A percentile compares a stretch with the other conserved stretches of the same genome.
phyloP scores from a whole-genome alignment of 2,329 filamentous ascomycete species.

The Chaetothyriales sp. region DNA sequence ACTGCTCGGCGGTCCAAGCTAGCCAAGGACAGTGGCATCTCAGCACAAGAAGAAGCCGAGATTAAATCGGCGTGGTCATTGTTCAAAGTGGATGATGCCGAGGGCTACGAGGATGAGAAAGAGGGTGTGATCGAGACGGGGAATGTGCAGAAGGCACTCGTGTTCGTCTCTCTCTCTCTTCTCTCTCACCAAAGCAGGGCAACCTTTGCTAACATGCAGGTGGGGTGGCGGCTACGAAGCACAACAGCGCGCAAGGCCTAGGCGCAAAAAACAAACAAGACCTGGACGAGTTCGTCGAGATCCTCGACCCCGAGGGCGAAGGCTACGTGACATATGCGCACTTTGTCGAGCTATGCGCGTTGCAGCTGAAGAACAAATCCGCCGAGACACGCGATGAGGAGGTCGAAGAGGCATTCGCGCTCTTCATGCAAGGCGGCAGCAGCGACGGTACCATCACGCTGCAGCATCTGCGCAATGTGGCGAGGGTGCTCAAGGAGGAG shows the following conservation, averaged over 20 bases:
- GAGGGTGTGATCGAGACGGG: conserved; percentile 44
- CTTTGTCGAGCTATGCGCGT: conserved; percentile 78
- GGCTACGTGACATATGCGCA: conserved; percentile 66
- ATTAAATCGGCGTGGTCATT: conserved; percentile 82
- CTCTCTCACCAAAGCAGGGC: neutral
- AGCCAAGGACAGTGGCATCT: conserved; percentile 80
- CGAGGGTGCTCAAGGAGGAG: conserved; percentile 68
- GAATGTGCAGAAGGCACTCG: conserved; percentile 7
- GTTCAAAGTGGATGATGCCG: conserved; percentile 43
- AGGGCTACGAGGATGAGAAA: conserved; percentile 58
- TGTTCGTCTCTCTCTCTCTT: neutral
- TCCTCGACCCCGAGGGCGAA: conserved; percentile 69
- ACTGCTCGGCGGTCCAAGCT: conserved; percentile 61
- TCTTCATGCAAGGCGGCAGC: conserved; percentile 52
- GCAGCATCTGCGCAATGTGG: conserved; percentile 62
- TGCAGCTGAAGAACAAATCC: conserved; percentile 1
- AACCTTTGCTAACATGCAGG: neutral
- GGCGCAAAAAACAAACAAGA: conserved; percentile 51
- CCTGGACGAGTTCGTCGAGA: conserved; percentile 60
- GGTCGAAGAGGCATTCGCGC: conserved; percentile 64
- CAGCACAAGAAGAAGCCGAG: conserved; percentile 70
- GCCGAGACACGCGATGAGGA: conserved; percentile 31
- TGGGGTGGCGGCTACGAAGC: neutral
- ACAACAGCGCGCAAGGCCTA: conserved; percentile 63
- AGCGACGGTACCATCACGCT: conserved; percentile 58